Percentiles rank a stretch among this genome's conserved stretches.
Conservation (phyloP, 352 stramenopile genomes). For the Phytophthora ohioensis region DNA sequence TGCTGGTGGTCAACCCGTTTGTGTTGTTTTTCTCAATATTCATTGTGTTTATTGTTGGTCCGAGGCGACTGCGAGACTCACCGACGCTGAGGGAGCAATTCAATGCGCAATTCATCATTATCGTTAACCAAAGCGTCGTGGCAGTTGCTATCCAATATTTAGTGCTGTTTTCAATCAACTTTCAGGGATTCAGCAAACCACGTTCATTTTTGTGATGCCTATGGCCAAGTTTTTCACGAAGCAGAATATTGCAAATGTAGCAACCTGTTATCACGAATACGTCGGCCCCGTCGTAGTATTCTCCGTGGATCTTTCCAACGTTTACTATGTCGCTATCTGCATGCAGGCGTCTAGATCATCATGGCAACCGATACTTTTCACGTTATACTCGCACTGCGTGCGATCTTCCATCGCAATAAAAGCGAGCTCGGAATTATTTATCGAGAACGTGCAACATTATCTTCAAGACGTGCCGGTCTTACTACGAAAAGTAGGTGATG, state of each 20-base stretch:
- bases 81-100: constrained; percentile 1
- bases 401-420: constrained; percentile 7
- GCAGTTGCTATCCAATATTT: constrained; percentile 29
- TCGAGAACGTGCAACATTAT: neutral
- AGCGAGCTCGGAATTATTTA: neutral
- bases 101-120: constrained; percentile 20
- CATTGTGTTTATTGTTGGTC: constrained; percentile 10
- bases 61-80: constrained; percentile 2
- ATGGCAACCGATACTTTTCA: constrained; percentile 18
- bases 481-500: neutral
- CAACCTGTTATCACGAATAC: constrained; percentile 28
- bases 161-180: constrained; percentile 25
- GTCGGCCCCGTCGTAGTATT: constrained; percentile 32
- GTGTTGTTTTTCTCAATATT: constrained; percentile 14
- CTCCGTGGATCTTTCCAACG: constrained; percentile 40
- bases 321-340: constrained; percentile 38
- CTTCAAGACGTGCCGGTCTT: constrained; percentile 6
- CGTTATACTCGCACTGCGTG: constrained; percentile 14
- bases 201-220: constrained; percentile 27
- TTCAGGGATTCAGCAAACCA: constrained; percentile 13
- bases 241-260: constrained; percentile 25
- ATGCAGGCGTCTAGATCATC: constrained; percentile 35
- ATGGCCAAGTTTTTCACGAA: constrained; percentile 39
- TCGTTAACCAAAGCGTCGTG: constrained; percentile 22
- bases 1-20: constrained; percentile 14